phyloP scores from a whole-genome alignment of 768 basidiomycete species.

The Thelephora ganbajun region DNA sequence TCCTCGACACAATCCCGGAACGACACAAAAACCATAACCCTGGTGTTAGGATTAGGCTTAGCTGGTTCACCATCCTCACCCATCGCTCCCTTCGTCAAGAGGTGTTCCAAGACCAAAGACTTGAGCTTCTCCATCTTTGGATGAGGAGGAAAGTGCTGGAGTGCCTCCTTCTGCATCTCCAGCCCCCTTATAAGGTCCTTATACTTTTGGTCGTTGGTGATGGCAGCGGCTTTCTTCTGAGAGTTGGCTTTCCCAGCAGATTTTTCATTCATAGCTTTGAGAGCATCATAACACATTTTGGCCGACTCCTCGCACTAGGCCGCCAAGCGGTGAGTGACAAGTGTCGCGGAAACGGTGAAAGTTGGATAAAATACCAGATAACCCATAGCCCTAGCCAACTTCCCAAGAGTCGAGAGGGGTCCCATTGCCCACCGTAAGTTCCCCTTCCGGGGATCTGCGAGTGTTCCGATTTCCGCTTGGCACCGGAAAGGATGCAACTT shows the following conservation, averaged over 20 bases:
- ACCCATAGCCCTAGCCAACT: constrained; percentile 71
- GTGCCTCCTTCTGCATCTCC: constrained; percentile 34
- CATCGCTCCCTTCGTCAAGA: constrained; percentile 34
- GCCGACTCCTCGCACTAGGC: constrained; percentile 71
- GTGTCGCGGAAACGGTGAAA: constrained; percentile 1
- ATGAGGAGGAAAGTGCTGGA: constrained; percentile 48
- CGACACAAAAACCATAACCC: constrained; percentile 92
- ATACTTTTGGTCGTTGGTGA: constrained; percentile 43
- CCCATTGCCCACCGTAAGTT: constrained; percentile 38
- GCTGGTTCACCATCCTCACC: constrained; percentile 5
- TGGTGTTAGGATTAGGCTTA: constrained; percentile 27
- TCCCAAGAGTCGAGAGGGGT: constrained; percentile 35
- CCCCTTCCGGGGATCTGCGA: no score
- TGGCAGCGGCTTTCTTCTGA: constrained; percentile 20
- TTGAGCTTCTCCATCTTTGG: constrained; percentile 88
- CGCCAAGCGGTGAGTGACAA: constrained; percentile 1
- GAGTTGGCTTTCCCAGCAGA: constrained; percentile 28
- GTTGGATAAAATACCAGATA: constrained; percentile 51
- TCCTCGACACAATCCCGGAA: constrained; percentile 86
- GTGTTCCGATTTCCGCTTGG: constrained; percentile 28
- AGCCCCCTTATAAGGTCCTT: constrained; percentile 55
- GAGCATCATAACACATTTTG: constrained; percentile 56
- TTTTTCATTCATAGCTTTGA: constrained; percentile 38
- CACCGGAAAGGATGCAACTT: constrained; percentile 54
- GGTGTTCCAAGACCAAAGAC: constrained; percentile 65